A percentile compares a stretch with the other conserved stretches of the same genome.
Evolutionary conservation across 768 basidiomycete species (phyloP).

Genomic region (Tulasnella sp.): DNA sequence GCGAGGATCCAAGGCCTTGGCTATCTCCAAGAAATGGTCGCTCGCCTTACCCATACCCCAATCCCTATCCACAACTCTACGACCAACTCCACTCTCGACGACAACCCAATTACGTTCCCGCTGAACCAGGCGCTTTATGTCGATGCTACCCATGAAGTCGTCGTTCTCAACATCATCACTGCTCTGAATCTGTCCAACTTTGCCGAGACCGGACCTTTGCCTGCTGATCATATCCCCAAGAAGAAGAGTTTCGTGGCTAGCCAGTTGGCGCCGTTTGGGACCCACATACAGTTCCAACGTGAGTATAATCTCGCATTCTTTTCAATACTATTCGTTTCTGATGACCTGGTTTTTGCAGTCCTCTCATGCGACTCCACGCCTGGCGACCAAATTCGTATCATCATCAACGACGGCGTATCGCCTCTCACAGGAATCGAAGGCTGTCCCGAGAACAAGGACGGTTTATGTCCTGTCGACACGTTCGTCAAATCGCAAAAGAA

Average conservation of each 20-base stretch:
- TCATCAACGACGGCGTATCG: conserved; percentile 35
- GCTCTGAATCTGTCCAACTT: conserved; percentile 77
- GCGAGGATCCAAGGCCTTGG: conserved; percentile 71
- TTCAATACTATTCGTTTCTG: no score
- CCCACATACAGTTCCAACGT: conserved; percentile 67
- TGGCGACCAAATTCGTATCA: conserved; percentile 27
- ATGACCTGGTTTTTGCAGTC: conserved; percentile 24
- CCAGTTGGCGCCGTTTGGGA: conserved; percentile 37
- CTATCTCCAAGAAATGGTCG: conserved; percentile 73
- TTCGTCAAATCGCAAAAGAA: conserved; percentile 30
- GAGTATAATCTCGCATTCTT: conserved; percentile 29
- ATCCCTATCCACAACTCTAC: conserved; percentile 31
- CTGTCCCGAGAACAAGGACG: conserved; percentile 31
- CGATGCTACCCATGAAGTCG: conserved; percentile 65
- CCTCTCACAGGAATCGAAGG: conserved; percentile 31
- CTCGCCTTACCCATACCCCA: conserved; percentile 52
- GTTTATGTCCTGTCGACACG: conserved; percentile 32
- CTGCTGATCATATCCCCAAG: conserved; percentile 58
- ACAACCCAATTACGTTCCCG: conserved; percentile 30
- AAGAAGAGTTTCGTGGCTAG: conserved; percentile 32
- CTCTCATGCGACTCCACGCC: conserved; percentile 29
- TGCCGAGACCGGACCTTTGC: conserved; percentile 64
- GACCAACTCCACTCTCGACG: conserved; percentile 36
- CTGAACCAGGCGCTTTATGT: conserved; percentile 33
- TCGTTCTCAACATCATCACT: conserved; percentile 77